Percentiles rank a stretch among this genome's conserved stretches.
Evolutionary conservation across 208 protist genomes (phyloP).

Genomic region (Leishmania lainsoni): DNA sequence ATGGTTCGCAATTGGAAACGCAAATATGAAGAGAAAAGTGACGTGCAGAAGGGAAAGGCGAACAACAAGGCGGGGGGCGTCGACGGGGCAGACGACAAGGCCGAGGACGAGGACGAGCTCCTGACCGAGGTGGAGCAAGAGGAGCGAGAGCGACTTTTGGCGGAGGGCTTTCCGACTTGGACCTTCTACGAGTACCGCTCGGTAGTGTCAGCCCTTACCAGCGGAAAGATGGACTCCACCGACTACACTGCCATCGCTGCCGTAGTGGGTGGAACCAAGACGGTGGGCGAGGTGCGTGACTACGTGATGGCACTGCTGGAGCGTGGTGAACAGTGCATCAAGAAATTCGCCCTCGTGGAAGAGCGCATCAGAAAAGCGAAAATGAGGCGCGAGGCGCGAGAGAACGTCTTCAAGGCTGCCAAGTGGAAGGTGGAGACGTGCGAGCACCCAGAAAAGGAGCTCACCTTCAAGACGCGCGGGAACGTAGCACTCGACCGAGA

Average conservation of each 20-base stretch:
- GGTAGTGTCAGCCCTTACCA: slow-evolving; percentile 50
- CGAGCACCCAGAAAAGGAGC: slow-evolving; percentile 64
- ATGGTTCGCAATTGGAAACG: slow-evolving; percentile 84
- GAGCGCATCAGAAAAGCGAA: slow-evolving; percentile 54
- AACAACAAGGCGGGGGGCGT: slow-evolving; percentile 16
- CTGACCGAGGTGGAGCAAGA: slow-evolving; percentile 76
- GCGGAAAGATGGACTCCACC: slow-evolving; percentile 51
- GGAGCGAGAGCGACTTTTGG: slow-evolving; percentile 76
- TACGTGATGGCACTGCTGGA: slow-evolving; percentile 82
- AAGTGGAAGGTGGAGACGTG: slow-evolving; percentile 87
- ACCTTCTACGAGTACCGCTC: slow-evolving; percentile 65
- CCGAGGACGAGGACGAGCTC: slow-evolving; percentile 48
- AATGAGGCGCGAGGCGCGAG: slow-evolving; percentile 36
- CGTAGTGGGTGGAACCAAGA: slow-evolving; percentile 46
- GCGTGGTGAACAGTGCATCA: slow-evolving; percentile 76
- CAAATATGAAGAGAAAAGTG: slow-evolving; percentile 44
- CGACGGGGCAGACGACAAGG: slow-evolving; percentile 11
- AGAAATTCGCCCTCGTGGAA: slow-evolving; percentile 64
- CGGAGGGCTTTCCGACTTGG: slow-evolving; percentile 82
- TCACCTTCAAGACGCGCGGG: slow-evolving; percentile 50
- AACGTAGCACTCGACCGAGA: slow-evolving; percentile 57
- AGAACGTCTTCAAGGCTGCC: slow-evolving; percentile 64
- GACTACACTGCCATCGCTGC: slow-evolving; percentile 69
- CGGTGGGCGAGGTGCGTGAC: slow-evolving; percentile 76
- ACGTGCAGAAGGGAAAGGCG: slow-evolving; percentile 12